Base-by-base conservation (phyloP, 2,329 filamentous ascomycete species). In the Fusarium brachygibbosum region DNA sequence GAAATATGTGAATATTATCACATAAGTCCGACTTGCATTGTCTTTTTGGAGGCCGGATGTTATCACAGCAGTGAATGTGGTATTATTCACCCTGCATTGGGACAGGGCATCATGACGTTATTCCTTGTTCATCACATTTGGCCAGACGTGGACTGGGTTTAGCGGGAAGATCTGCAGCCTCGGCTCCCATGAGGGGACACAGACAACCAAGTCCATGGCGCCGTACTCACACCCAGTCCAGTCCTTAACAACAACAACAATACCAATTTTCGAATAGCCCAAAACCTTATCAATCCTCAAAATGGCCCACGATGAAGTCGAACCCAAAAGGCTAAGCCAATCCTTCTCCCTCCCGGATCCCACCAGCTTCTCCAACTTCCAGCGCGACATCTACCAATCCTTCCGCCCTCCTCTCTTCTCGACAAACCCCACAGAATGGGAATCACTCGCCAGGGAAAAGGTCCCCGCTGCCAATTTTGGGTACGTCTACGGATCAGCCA, bases 401-500 rank as follows among this genome's bases (percentile, higher is more conserved):
- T 58, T 73, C 32, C 66, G 58, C 13, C 55, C 70, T 12, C 71
- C 71, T 9, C 4, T 54, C 21, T 69, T 73, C 25, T 72, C 70
- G 31, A 73, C 70, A 10, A 70, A 66, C 16, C 58, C 70, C 5
- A 60, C 61, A 16, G 34, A 70, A 68, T 73, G 70, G 71, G 71
- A 73, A n/a, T 51, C 58, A 0, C 21, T 72, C 14, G 71, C 71
- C 5, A 67, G 46, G 23, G 50, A 69, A 23, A 68, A 63, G 13
- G 58, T 72, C 19, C 69, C 71, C 3, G 35, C 56, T 3, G 31
- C 69, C 17, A 72, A 71, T 10, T 90, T 85, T 74, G 86, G 86
- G 65, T 91, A 91, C 77, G 84, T 90, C 25, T 80, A 83, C 17
- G 88, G 88, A n/a, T 87, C 87, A 9, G 88, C 88, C 1, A 87